A percentile compares a stretch with the other conserved stretches of the same genome.
These are phyloP conservation scores for Acacia crassicarpa DNA, from an alignment of 306 rosid species.

Conservation along the genomic window DNA sequence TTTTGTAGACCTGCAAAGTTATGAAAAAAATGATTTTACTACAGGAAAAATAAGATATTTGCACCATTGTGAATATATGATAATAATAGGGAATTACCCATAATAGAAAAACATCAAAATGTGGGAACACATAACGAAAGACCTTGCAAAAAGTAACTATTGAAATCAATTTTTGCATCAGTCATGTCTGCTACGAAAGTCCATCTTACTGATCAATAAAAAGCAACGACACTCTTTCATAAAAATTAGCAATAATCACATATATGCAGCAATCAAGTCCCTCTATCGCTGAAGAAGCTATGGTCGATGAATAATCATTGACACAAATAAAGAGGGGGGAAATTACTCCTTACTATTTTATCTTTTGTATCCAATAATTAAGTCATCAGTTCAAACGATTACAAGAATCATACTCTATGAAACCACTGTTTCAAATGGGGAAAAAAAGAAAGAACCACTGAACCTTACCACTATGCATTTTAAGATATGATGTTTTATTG, in stretches of 20 bases:
- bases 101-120: slow-evolving; percentile 12
- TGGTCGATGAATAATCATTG: slow-evolving; percentile 11
- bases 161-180: slow-evolving; percentile 11
- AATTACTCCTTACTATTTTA: not conserved
- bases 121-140: not conserved
- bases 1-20: slow-evolving; percentile 51
- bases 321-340: not conserved
- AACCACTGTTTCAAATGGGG: not conserved
- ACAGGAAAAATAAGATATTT: not conserved
- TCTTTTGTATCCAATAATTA: not conserved
- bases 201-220: not conserved
- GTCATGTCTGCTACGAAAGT: slow-evolving; percentile 34
- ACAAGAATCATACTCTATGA: not conserved
- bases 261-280: not conserved
- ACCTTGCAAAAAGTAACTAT: slow-evolving; percentile 25
- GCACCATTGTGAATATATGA: slow-evolving; percentile 10
- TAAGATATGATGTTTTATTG: slow-evolving; percentile 51
- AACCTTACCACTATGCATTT: slow-evolving; percentile 55
- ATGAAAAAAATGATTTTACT: slow-evolving; percentile 8
- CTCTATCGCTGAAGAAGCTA: not conserved
- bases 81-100: not conserved
- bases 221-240: not conserved
- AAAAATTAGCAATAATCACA: not conserved
- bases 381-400: slow-evolving; percentile 4
- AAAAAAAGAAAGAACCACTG: not conserved